These are phyloP conservation scores for Schrenkiella parvula DNA, from an alignment of 345 rosid genomes.

Conservation along the genomic window DNA sequence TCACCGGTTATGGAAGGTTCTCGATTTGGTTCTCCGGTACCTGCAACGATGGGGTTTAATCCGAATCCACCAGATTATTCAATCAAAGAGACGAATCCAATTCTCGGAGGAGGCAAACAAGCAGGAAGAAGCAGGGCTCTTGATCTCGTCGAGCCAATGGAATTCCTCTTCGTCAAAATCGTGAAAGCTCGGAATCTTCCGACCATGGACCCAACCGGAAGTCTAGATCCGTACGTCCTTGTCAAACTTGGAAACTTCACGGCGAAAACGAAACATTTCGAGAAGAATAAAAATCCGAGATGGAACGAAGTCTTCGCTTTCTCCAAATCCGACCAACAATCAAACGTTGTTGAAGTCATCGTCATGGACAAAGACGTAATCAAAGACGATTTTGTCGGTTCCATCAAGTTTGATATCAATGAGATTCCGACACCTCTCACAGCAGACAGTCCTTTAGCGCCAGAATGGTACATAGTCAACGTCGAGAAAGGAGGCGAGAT, in stretches of 20 bases:
- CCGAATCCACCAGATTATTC: constrained; percentile 58
- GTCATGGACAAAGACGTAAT: constrained; percentile 75
- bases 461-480: constrained; percentile 85
- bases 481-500: constrained; percentile 67
- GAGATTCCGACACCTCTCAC: constrained; percentile 77
- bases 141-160: constrained; percentile 96
- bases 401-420: constrained; percentile 52
- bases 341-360: constrained; percentile 60
- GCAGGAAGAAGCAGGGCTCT: constrained; percentile 50
- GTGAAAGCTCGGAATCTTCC: constrained; percentile 89
- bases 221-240: constrained; percentile 78
- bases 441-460: constrained; percentile 87
- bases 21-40: neutral
- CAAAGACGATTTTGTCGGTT: constrained; percentile 76
- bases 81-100: constrained; percentile 79
- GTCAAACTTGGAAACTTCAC: constrained; percentile 89
- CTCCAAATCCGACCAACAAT: constrained; percentile 59
- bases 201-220: constrained; percentile 64
- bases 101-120: constrained; percentile 72
- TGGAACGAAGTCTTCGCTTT: constrained; percentile 97
- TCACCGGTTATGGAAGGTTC: constrained; percentile 19
- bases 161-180: constrained; percentile 71
- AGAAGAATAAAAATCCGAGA: constrained; percentile 68
- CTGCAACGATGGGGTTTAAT: neutral
- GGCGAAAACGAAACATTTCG: constrained; percentile 63